A percentile compares a stretch with the other conserved stretches of the same genome.
Conservation (phyloP, 2,329 filamentous ascomycete species). For the Diaporthe vexans region DNA sequence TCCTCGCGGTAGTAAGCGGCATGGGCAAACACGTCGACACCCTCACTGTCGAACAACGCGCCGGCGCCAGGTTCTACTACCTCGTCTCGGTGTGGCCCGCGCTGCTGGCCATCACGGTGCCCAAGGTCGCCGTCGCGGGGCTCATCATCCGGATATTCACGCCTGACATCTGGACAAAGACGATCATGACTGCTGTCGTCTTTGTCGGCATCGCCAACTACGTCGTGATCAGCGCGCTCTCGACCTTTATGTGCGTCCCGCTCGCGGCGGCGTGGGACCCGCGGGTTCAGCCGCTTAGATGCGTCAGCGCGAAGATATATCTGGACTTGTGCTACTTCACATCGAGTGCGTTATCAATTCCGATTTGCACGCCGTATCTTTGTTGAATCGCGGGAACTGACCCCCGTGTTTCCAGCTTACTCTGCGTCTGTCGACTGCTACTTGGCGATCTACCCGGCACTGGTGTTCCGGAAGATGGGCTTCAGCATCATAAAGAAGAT, state of each 20-base stretch:
- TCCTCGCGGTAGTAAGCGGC: neutral
- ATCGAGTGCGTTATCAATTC: neutral
- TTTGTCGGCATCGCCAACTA: neutral
- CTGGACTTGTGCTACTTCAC: constrained; percentile 5
- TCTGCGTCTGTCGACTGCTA: constrained; percentile 15
- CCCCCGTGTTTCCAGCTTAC: neutral
- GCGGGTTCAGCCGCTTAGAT: neutral
- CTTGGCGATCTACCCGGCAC: neutral
- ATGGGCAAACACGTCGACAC: neutral
- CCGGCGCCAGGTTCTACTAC: constrained; percentile 1
- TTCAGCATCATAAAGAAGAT: constrained; percentile 11
- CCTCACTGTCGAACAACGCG: neutral
- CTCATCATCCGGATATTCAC: constrained; percentile 16
- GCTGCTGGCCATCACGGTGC: constrained; percentile 12
- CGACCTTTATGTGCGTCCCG: neutral
- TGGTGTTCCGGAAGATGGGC: neutral
- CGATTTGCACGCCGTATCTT: neutral
- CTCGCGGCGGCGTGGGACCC: neutral
- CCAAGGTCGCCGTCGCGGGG: constrained; percentile 16
- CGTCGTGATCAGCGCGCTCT: neutral
- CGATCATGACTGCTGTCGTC: neutral
- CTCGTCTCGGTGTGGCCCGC: constrained; percentile 1
- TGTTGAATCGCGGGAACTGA: neutral
- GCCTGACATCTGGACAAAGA: neutral
- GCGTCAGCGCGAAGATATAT: neutral